Percentiles rank a stretch among this genome's conserved stretches.
phyloP scores from a whole-genome alignment of 768 basidiomycete species.

The Chalciporus chontae region DNA sequence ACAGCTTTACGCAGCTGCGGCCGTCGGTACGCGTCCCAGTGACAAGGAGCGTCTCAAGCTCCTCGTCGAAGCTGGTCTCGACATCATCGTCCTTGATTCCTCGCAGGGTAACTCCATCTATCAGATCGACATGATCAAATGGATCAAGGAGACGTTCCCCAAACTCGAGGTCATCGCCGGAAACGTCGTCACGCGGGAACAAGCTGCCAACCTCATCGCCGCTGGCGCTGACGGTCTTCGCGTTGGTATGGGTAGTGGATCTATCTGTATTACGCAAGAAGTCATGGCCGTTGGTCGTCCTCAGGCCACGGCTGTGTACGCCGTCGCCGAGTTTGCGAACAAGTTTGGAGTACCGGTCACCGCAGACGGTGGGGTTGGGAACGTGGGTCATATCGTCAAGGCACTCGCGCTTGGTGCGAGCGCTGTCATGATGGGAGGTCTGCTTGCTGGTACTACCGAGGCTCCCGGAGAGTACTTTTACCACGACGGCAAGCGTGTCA shows the following conservation, averaged over 20 bases:
- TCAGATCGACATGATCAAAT: conserved; percentile 91
- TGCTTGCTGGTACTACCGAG: conserved; percentile 94
- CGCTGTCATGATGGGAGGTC: conserved; percentile 98
- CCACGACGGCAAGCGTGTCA: conserved; percentile 98
- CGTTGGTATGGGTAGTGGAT: conserved; percentile 97
- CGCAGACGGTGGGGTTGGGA: conserved; percentile 93
- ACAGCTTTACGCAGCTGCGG: conserved; percentile 95
- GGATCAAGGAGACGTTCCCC: conserved; percentile 87
- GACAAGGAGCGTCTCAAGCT: conserved; percentile 83
- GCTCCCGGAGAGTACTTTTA: conserved; percentile 99
- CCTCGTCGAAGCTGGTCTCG: conserved; percentile 91
- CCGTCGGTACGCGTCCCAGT: conserved; percentile 87
- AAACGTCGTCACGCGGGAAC: conserved; percentile 97
- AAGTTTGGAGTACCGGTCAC: conserved; percentile 96
- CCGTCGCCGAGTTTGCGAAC: conserved; percentile 89
- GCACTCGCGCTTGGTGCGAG: conserved; percentile 90
- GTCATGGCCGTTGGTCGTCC: conserved; percentile 99
- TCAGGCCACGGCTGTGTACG: conserved; percentile 97
- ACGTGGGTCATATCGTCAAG: conserved; percentile 98
- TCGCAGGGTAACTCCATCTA: conserved; percentile 94
- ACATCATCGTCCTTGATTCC: conserved; percentile 93
- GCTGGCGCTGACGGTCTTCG: conserved; percentile 96
- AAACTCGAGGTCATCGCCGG: conserved; percentile 92
- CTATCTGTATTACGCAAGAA: conserved; percentile 99
- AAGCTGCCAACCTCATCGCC: conserved; percentile 88